A percentile compares a stretch with the other conserved stretches of the same genome.
Conservation (phyloP, 2,329 filamentous ascomycete species). For the Colletotrichum truncatum region DNA sequence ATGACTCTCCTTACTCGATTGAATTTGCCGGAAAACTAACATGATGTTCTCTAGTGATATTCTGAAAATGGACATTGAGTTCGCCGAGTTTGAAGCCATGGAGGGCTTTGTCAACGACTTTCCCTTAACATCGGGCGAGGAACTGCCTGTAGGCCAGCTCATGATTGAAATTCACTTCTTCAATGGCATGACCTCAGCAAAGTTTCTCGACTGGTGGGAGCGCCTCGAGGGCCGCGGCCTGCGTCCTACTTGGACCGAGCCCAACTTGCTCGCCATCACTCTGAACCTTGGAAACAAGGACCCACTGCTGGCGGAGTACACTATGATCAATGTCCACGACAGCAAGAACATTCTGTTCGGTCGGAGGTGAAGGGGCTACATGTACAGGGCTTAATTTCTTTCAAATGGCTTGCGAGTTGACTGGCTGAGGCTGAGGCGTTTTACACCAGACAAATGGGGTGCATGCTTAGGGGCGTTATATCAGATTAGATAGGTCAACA, state of each 20-base stretch:
- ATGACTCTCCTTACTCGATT: not conserved
- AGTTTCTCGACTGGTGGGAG: constrained; percentile 36
- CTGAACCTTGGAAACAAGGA: constrained; percentile 26
- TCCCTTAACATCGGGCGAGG: constrained; percentile 17
- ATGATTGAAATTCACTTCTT: constrained; percentile 34
- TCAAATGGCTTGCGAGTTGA: not conserved
- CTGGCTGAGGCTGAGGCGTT: not conserved
- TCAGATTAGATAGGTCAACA: not conserved
- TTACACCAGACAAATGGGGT: not conserved
- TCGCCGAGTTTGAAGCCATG: constrained; percentile 43
- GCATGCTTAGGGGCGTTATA: not conserved
- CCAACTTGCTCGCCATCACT: constrained; percentile 34
- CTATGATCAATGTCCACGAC: constrained; percentile 35
- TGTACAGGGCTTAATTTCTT: not conserved
- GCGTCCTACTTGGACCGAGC: constrained; percentile 36
- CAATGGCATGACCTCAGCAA: constrained; percentile 11
- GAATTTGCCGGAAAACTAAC: not conserved
- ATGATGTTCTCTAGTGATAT: constrained; percentile 40
- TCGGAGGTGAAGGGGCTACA: not conserved
- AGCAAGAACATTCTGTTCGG: constrained; percentile 24
- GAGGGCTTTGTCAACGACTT: constrained; percentile 36
- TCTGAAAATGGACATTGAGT: constrained; percentile 51
- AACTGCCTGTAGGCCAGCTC: constrained; percentile 33
- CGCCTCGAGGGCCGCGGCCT: constrained; percentile 34
- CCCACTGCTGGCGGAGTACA: constrained; percentile 34